Base-by-base conservation (phyloP, 2,329 filamentous ascomycete genomes). In the Penicillium hordei region DNA sequence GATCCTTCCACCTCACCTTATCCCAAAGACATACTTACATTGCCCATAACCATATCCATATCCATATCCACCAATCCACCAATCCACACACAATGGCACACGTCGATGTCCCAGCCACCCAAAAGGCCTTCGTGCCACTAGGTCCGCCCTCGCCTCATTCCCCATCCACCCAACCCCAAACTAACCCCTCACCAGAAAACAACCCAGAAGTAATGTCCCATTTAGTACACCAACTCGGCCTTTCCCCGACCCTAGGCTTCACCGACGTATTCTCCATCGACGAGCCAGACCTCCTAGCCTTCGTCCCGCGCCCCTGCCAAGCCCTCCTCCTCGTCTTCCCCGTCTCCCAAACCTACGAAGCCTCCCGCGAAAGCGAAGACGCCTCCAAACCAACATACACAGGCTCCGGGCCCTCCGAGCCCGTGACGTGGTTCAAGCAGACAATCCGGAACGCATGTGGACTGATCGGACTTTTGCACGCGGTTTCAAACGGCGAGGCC, bases 401-500 rank as follows among this genome's bases (percentile, higher is more conserved):
- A 0, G 89, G 88, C 43, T 81, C 80, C 19, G 92, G 92, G 1
- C 76, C 82, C 0, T 70, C 69, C 0, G 91, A 97, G 70, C 88
- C 90, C 5, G 90, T 97, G 0, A 70, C 96, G 8, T 99, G 93
- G 94, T 97, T 93, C 82, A 89, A 86, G 66, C 93, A 97, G 79
- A 97, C 93, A 0, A 97, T 97, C 68, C 85, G 89, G 60, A 96
- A 97, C 72, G 91, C 93, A 0, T 97, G 93, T 74, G 93, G 93
- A 0, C 78, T 96, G 44, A 96, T 97, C 79, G 94, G 90, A 0
- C 76, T 97, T 29, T 74, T 97, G 45, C 94, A 97, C 72, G 89
- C 88, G 19, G 85, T 91, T 0, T 82, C 83, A 45, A 99, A 97
- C 74, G 92, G 92, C 0, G 81, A 82, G 1, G 88, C 90, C 0